Evolutionary conservation across 2,329 filamentous ascomycete species (phyloP).

Genomic region (Trichocomaceae sp.): DNA sequence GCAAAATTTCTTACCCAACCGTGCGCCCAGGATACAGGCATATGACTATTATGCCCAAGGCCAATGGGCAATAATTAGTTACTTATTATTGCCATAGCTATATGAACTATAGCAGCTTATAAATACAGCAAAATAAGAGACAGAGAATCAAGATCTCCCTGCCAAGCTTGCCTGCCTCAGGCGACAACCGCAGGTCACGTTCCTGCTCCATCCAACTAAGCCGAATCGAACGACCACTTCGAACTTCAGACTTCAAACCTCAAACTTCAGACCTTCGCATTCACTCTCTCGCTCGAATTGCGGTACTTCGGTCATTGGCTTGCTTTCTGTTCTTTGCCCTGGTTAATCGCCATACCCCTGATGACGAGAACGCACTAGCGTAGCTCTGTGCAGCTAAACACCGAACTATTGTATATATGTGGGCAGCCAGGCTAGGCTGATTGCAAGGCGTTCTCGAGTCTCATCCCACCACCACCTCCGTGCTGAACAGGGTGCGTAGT

Average conservation of each 20-base stretch:
- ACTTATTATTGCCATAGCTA: too few species aligned
- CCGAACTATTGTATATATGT: neutral
- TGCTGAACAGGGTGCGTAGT: neutral
- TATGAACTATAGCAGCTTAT: too few species aligned
- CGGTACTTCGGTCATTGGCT: too few species aligned
- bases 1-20: neutral
- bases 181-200: neutral
- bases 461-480: neutral
- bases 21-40: neutral
- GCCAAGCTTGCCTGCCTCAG: neutral
- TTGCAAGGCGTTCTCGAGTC: conserved; percentile 13
- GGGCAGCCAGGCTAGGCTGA: conserved; percentile 11
- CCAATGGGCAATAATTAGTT: too few species aligned
- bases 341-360: neutral
- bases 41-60: neutral
- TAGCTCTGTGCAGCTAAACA: conserved; percentile 1
- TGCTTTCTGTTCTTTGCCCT: too few species aligned
- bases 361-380: neutral
- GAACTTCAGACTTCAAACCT: too few species aligned
- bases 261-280: too few species aligned
- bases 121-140: too few species aligned
- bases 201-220: neutral
- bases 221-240: neutral
- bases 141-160: neutral
- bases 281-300: neutral